Conservation (phyloP, 768 basidiomycete genomes). For the Pleurotus ostreatus region DNA sequence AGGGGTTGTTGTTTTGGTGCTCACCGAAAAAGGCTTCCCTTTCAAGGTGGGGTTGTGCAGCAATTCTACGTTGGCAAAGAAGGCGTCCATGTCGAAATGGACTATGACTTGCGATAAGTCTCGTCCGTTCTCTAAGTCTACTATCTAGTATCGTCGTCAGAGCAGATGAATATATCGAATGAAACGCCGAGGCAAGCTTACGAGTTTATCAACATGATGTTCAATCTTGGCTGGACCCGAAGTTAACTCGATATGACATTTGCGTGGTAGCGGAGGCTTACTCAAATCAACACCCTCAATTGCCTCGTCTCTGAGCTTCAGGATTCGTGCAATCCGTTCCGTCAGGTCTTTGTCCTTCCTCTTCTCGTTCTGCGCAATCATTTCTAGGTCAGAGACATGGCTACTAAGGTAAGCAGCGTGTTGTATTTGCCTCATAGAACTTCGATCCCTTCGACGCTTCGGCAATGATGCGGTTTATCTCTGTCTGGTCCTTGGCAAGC, state of each 20-base stretch:
- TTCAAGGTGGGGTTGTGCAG: constrained; percentile 58
- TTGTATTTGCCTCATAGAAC: constrained; percentile 70
- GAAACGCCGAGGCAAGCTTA: constrained; percentile 27
- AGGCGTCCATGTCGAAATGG: constrained; percentile 96
- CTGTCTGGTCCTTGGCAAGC: constrained; percentile 72
- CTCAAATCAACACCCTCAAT: constrained; percentile 54
- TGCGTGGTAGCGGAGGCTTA: constrained; percentile 24
- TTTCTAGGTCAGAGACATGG: background rate
- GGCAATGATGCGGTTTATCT: constrained; percentile 85
- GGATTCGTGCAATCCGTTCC: constrained; percentile 64
- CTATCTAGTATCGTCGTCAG: constrained; percentile 38
- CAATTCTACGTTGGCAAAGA: constrained; percentile 79
- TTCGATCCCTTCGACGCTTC: constrained; percentile 92
- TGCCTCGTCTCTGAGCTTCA: constrained; percentile 59
- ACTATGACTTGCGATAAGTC: constrained; percentile 85
- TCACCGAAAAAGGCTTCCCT: constrained; percentile 73
- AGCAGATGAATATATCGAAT: background rate
- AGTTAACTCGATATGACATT: background rate
- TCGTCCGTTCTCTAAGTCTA: constrained; percentile 66
- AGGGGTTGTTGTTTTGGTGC: background rate
- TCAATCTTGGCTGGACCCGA: constrained; percentile 51
- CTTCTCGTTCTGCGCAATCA: constrained; percentile 69
- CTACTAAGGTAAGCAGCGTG: background rate
- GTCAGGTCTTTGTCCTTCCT: constrained; percentile 85
- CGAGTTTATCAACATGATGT: constrained; percentile 62